phyloP scores from a whole-genome alignment of 768 basidiomycete genomes.

The Serendipita sp. region DNA sequence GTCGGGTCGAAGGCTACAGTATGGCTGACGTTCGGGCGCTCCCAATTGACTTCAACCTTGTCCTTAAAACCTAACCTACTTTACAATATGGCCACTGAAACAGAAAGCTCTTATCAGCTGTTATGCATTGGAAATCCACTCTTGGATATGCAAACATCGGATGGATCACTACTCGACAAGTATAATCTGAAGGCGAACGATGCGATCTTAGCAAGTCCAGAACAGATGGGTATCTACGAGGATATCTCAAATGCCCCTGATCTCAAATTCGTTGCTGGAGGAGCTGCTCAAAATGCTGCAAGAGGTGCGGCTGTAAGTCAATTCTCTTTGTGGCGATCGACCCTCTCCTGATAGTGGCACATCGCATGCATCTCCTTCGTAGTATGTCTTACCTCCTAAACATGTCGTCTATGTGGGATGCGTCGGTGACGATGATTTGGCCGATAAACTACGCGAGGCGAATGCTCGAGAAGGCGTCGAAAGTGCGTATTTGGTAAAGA shows the following conservation, averaged over 20 bases:
- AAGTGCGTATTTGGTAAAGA: conserved; percentile 76
- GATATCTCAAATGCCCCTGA: conserved; percentile 63
- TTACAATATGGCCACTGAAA: conserved; percentile 14
- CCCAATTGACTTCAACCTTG: background rate
- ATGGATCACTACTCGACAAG: conserved; percentile 70
- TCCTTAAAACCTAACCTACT: background rate
- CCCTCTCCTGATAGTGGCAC: background rate
- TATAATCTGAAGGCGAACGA: conserved; percentile 88
- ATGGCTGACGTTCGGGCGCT: background rate
- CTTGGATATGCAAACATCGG: conserved; percentile 85
- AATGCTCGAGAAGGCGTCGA: conserved; percentile 85
- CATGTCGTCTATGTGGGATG: conserved; percentile 91
- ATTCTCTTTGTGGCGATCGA: background rate
- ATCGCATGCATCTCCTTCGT: background rate
- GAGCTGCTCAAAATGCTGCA: conserved; percentile 92
- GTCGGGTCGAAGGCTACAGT: background rate
- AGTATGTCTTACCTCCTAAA: conserved; percentile 80
- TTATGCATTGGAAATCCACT: conserved; percentile 94
- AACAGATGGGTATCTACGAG: conserved; percentile 80
- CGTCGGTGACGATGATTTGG: conserved; percentile 87
- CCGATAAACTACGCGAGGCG: conserved; percentile 71
- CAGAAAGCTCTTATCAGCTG: conserved; percentile 33
- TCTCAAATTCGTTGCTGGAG: conserved; percentile 88
- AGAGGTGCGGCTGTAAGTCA: conserved; percentile 80
- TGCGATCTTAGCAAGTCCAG: conserved; percentile 83